Conservation (phyloP, 345 rosid species). For the Lepidium didymum region DNA sequence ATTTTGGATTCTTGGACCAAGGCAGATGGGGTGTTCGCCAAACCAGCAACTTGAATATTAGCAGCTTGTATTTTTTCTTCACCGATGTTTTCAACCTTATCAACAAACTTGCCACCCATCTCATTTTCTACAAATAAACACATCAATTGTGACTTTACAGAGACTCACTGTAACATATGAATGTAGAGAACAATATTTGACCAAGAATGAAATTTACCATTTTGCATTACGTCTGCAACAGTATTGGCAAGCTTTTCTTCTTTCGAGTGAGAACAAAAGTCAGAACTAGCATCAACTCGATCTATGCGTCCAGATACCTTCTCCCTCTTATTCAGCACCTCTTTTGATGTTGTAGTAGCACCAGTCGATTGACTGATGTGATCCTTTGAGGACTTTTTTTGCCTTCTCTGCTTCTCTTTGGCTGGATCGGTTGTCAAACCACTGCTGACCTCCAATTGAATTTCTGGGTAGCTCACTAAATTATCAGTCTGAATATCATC, state of each 20-base stretch:
- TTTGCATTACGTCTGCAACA: not conserved
- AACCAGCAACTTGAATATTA: not conserved
- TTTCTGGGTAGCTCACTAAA: not conserved
- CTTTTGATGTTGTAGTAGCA: not conserved
- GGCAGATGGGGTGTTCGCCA: not conserved
- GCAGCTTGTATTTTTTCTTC: not conserved
- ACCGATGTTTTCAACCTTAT: not conserved
- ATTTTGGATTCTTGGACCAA: conserved; percentile 4
- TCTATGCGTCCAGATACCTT: conserved; percentile 4
- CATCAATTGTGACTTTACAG: not conserved
- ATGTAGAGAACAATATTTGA: not conserved
- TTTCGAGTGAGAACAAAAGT: not conserved
- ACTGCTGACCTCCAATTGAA: not conserved
- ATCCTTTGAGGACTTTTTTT: conserved; percentile 8
- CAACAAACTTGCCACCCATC: not conserved
- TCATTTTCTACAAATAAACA: not conserved
- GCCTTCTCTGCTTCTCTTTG: conserved; percentile 2
- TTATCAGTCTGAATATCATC: not conserved
- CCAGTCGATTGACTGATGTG: not conserved
- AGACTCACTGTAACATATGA: not conserved
- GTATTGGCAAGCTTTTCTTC: not conserved
- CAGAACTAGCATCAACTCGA: conserved; percentile 1
- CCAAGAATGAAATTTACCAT: conserved; percentile 1
- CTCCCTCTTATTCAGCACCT: not conserved
- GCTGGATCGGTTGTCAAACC: not conserved